Conservation (phyloP, 2,329 filamentous ascomycete genomes). For the Fusarium hainanense region DNA sequence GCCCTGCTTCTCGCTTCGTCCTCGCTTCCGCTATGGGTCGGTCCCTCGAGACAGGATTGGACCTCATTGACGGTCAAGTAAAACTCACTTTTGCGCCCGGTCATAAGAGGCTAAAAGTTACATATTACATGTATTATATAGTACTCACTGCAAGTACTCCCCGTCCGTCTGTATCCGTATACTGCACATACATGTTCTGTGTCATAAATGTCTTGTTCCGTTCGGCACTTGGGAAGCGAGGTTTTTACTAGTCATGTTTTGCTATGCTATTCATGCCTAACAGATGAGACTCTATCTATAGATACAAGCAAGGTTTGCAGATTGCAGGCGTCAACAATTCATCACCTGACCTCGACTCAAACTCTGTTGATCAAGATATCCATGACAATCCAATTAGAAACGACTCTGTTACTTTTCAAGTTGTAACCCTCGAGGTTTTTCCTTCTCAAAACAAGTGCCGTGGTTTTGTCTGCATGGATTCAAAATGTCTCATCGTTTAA, state of each 20-base stretch:
- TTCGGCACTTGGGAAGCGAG: conserved; percentile 31
- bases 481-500: conserved; percentile 20
- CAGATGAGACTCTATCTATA: neutral
- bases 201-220: conserved; percentile 12
- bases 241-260: neutral
- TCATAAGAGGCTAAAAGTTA: conserved; percentile 1
- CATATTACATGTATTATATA: conserved; percentile 4
- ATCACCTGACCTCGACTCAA: conserved; percentile 44
- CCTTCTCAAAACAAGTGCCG: conserved; percentile 28
- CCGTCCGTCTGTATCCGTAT: conserved; percentile 32
- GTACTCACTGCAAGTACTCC: neutral
- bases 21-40: conserved; percentile 17
- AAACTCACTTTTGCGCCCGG: conserved; percentile 37
- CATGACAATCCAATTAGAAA: neutral
- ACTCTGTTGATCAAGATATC: conserved; percentile 25
- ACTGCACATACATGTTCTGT: conserved; percentile 1
- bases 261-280: neutral
- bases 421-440: neutral
- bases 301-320: conserved; percentile 25
- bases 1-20: conserved; percentile 10
- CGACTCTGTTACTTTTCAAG: neutral
- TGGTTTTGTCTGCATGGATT: conserved; percentile 17
- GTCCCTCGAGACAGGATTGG: neutral
- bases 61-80: conserved; percentile 1
- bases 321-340: conserved; percentile 41